phyloP scores from a whole-genome alignment of 1,284 basidiomycete species.

The Agroathelia rolfsii region DNA sequence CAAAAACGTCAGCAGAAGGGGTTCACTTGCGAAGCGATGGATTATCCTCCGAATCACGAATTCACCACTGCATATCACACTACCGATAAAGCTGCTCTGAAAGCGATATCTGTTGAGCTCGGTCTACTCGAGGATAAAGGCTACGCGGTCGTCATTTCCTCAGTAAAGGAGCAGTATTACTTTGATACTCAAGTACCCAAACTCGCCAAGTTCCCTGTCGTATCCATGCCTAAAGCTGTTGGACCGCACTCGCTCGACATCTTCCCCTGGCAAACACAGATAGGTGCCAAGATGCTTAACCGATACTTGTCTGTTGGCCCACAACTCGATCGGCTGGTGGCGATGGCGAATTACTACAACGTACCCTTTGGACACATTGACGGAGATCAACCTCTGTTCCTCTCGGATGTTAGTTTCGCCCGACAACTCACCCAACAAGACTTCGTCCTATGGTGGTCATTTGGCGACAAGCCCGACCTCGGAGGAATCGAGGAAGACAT shows the following conservation, averaged over 20 bases:
- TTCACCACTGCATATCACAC: constrained; percentile 75
- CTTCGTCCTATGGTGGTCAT: constrained; percentile 95
- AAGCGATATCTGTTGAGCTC: constrained; percentile 85
- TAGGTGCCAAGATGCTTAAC: constrained; percentile 71
- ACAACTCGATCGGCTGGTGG: constrained; percentile 78
- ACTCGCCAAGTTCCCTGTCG: constrained; percentile 77
- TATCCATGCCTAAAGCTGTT: constrained; percentile 76
- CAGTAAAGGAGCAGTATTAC: constrained; percentile 76
- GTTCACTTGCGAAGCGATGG: constrained; percentile 39
- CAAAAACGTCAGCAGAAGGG: constrained; percentile 34
- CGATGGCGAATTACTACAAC: constrained; percentile 86
- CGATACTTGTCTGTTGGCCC: constrained; percentile 74
- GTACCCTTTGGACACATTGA: constrained; percentile 89
- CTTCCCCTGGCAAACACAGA: constrained; percentile 70
- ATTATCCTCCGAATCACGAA: constrained; percentile 65
- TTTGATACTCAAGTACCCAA: constrained; percentile 73
- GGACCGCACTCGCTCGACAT: constrained; percentile 65
- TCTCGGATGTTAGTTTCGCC: constrained; percentile 89
- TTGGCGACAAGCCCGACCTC: constrained; percentile 81
- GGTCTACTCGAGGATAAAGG: constrained; percentile 61
- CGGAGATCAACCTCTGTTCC: constrained; percentile 77
- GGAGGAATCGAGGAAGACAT: constrained; percentile 90
- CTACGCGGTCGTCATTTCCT: constrained; percentile 76
- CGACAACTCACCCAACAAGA: constrained; percentile 76
- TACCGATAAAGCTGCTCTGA: constrained; percentile 73